Base-by-base conservation (phyloP, 176 grass and related monocot genomes). In the Panicum miliaceum region DNA sequence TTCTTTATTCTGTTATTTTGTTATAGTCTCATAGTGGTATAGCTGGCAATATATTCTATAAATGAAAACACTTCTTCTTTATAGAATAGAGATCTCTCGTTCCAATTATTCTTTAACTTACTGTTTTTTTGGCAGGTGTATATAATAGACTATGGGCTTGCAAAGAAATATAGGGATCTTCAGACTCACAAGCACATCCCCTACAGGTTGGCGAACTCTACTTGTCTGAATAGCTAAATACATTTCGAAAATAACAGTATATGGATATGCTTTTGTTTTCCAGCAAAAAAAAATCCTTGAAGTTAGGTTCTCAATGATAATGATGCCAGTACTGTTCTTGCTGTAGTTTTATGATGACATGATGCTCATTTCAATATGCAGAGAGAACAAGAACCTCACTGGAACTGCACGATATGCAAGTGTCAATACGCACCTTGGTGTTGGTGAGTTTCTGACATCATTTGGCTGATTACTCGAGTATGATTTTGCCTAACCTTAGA, bases 361-460 rank as follows among this genome's bases (percentile, higher is more conserved):
- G 11, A 65, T 86, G 38, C 56, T 76, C 35, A 70, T 61, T 85
- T 79, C 4, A 68, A 74, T 89, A 62, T 83, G 59, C 68, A 94
- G 90, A 83, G 92, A 94, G 87, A 94, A 94, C 64, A 94, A 94
- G 81, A 94, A 94, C 75, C 92, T 94, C 38, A 94, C 92, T 11
- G 92, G 92, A 85, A 94, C 92, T 64, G 90, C 92, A 68, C 87
- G 92, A 23, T 94, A 94, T 86, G 92, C 92, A 81, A 94, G 92
- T 86, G 90, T 94, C 45, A 94, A 94, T 83, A 94, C 92, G n/a
- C 92, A 94, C 78, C 89, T 94, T 87, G 92, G 92, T 0, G 84
- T 94, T 83, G 92, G 92, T 94, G 68, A 92, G 92, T 87, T 89
- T 72, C 25, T 37, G 22, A 12, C 38, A 14, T 42, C 12, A 26